Conservation (phyloP, 768 basidiomycete genomes). For the Tylopilus felleus region DNA sequence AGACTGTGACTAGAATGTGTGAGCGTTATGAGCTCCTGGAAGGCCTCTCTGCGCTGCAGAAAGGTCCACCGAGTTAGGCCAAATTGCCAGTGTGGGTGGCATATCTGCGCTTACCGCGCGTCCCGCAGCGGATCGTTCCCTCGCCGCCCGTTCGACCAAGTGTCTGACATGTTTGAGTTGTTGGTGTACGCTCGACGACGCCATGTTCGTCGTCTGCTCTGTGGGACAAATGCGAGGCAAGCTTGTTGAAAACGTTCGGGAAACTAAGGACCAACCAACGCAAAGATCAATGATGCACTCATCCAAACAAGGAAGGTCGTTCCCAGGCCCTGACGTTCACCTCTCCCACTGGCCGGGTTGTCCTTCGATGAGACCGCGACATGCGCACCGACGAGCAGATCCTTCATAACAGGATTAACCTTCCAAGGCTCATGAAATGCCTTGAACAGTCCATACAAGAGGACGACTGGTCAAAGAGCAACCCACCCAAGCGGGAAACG, state of each 20-base stretch:
- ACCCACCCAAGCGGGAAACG: conserved; percentile 24
- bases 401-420: conserved; percentile 65
- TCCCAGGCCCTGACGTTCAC: conserved; percentile 19
- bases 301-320: conserved; percentile 18
- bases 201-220: conserved; percentile 14
- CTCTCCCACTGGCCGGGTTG: background rate
- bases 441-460: conserved; percentile 53
- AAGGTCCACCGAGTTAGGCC: conserved; percentile 8
- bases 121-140: conserved; percentile 37
- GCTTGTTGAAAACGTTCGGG: background rate
- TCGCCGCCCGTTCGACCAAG: conserved; percentile 45
- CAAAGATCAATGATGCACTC: conserved; percentile 17
- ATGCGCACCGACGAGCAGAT: conserved; percentile 32
- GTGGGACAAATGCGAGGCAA: background rate
- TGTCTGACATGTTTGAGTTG: conserved; percentile 25
- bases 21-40: conserved; percentile 52
- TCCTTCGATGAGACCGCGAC: background rate
- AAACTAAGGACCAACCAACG: background rate
- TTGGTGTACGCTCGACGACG: conserved; percentile 18
- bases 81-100: background rate
- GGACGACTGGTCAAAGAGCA: conserved; percentile 33
- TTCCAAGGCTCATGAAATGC: conserved; percentile 55
- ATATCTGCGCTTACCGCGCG: conserved; percentile 34
- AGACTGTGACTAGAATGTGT: conserved; percentile 45
- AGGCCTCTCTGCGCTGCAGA: conserved; percentile 47